Base-by-base conservation (phyloP, 2,329 filamentous ascomycete species). In the Penicillium sp. region DNA sequence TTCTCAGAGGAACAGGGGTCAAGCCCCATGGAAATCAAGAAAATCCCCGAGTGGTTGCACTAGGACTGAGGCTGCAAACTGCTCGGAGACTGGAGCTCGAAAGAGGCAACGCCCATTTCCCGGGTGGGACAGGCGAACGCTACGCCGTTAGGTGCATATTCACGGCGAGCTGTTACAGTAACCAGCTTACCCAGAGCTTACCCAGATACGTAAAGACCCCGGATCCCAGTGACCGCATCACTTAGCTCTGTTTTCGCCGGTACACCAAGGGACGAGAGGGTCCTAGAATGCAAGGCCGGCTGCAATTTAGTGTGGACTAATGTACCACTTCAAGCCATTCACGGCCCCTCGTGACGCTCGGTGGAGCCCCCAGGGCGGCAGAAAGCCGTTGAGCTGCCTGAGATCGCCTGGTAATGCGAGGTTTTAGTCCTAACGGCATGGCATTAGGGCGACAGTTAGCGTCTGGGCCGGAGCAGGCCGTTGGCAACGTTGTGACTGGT, bases 1-100 rank as follows among this genome's bases (percentile, higher is more conserved):
- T 41, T 41, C 38, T n/a, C 23, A 12, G 59, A 42, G 55, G 45
- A 60, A 54, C 18, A 54, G 59, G 45, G 53, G 42, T 42, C 47
- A 50, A 45, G 42, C 42, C 8, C 55, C 42, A 48, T 52, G 42
- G 52, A 55, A 12, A 60, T 58, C 24, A 65, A 61, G 48, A 67
- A 69, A 59, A 62, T 60, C 52, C 60, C 67, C 49, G 66, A 60
- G 42, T 61, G 60, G 60, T 53, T 59, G 49, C 42, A 53, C 45
- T 26, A 24, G 36, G 48, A 46, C 45, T 56, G 54, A 53, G 51
- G 54, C 54, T 57, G 57, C 56, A 53, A 57, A 50, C 54, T 43
- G 38, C 6, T 24, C 31, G 23, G 45, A 51, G 21, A 26, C 18
- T 28, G 33, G 38, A 51, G 52, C 49, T 49, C 46, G 44, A 50